phyloP scores from a whole-genome alignment of 2,329 filamentous ascomycete genomes.

The Clarireedia paspali region DNA sequence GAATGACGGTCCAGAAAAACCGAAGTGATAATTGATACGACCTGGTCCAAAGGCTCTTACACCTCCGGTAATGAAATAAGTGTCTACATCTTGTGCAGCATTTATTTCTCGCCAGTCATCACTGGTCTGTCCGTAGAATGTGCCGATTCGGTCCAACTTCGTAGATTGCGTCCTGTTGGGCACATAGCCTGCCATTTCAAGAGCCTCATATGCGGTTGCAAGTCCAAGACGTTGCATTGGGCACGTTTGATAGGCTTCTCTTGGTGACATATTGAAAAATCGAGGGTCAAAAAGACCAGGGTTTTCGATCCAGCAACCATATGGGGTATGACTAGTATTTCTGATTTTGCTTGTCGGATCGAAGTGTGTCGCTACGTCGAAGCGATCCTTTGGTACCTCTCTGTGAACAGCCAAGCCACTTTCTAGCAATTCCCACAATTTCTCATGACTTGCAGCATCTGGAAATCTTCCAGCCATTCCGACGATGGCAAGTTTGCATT shows the following conservation, averaged over 20 bases:
- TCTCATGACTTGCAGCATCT: conserved; percentile 61
- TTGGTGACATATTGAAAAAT: conserved; percentile 82
- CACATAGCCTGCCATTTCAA: conserved; percentile 75
- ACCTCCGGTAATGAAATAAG: conserved; percentile 28
- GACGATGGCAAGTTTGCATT: conserved; percentile 59
- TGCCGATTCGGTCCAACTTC: conserved; percentile 35
- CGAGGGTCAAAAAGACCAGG: conserved; percentile 73
- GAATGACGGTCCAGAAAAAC: conserved; percentile 35
- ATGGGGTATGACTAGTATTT: conserved; percentile 61
- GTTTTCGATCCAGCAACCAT: conserved; percentile 64
- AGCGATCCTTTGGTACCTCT: conserved; percentile 60
- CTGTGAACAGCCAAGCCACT: conserved; percentile 69
- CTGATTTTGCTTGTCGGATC: conserved; percentile 65
- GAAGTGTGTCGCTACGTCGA: conserved; percentile 62
- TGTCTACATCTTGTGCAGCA: conserved; percentile 26
- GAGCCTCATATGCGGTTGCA: conserved; percentile 70
- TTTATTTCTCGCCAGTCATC: conserved; percentile 29
- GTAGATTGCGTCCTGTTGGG: conserved; percentile 27
- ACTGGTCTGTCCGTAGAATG: conserved; percentile 28
- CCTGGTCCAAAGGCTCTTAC: conserved; percentile 29
- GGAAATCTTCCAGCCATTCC: conserved; percentile 76
- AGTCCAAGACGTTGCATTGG: conserved; percentile 73
- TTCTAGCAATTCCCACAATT: conserved; percentile 67
- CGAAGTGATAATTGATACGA: conserved; percentile 35
- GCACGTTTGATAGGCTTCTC: conserved; percentile 72